Evolutionary conservation across 2,329 filamentous ascomycete genomes (phyloP).

Genomic region (Albifimbria verrucaria): DNA sequence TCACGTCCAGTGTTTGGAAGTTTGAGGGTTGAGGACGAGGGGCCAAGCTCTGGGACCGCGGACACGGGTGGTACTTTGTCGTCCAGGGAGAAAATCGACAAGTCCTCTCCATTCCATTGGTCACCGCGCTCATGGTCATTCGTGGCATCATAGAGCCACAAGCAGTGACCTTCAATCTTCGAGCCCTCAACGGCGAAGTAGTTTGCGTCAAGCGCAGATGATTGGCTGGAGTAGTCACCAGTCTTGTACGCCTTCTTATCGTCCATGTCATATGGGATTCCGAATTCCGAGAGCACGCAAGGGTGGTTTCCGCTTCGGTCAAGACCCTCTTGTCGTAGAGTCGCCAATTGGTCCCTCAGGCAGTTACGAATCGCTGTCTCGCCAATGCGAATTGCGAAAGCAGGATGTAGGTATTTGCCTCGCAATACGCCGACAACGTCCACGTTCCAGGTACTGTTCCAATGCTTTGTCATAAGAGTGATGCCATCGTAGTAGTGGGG

Average conservation of each 20-base stretch:
- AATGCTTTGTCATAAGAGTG: slow-evolving; percentile 96
- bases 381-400: slow-evolving; percentile 88
- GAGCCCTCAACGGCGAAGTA: slow-evolving; percentile 89
- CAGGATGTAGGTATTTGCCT: slow-evolving; percentile 82
- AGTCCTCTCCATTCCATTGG: slow-evolving; percentile 95
- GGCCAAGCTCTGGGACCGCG: slow-evolving; percentile 38
- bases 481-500: slow-evolving; percentile 97
- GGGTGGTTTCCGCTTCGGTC: slow-evolving; percentile 87
- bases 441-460: slow-evolving; percentile 97
- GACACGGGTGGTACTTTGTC: slow-evolving; percentile 63
- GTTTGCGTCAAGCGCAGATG: slow-evolving; percentile 91
- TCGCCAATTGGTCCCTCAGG: slow-evolving; percentile 80
- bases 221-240: slow-evolving; percentile 91
- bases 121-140: slow-evolving; percentile 90
- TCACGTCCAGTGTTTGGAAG: slow-evolving; percentile 28
- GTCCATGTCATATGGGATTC: slow-evolving; percentile 98
- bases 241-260: slow-evolving; percentile 93
- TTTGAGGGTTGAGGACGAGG: slow-evolving; percentile 42
- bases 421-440: slow-evolving; percentile 91
- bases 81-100: slow-evolving; percentile 85
- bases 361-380: slow-evolving; percentile 94
- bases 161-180: slow-evolving; percentile 75
- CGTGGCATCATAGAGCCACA: slow-evolving; percentile 82
- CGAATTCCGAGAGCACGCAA: slow-evolving; percentile 89
- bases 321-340: slow-evolving; percentile 80